Evolutionary conservation across 2,329 filamentous ascomycete species (phyloP), one percentile per base, ranked within the genome.

Genomic region (Fusarium pseudoanthophilum): DNA sequence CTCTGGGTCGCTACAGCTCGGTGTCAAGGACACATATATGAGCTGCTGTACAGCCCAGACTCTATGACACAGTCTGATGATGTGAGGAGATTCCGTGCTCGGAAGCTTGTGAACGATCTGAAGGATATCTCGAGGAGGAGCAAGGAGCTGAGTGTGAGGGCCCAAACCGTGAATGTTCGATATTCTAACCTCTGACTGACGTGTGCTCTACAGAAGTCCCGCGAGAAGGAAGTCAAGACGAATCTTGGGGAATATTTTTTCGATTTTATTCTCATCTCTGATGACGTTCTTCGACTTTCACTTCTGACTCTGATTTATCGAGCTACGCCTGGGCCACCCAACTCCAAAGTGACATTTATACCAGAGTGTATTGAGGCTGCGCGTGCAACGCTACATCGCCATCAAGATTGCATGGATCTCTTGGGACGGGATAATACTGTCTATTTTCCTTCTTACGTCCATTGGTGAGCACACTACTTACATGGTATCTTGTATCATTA

Each of bases 11-110:
- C 82, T 51, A 82, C 87, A 18, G 85, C 87, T n/a, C 83, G 83
- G n/a, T 84, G 88, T 14, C 87, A 90, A 60, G 87, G 88, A 6
- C 83, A 86, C 9, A 85, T 90, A 32, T 90, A 90, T 66, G 85
- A 89, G 74, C 81, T 85, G 7, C 78, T 90, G 5, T 90, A 90
- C 73, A 83, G 82, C 34, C 82, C 83, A 4, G 83, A 81, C 9
- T 82, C 84, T 0, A 79, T 84, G 21, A 76, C 79, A 3, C 80
- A 84, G 64, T 71, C 79, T 1, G 79, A 80, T 14, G 60, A 77
- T 13, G 72, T 80, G 16, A 79, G 84, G 13, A 74, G 77, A 14
- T 78, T 78, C 24, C 80, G 83, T 60, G 84, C 80, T 24, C 75
- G 67, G 48, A 69, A 67, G 36, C 75, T 83, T 13, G 78, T 77